Conservation (phyloP, 192 early-diverging fungal species). For the Backusella macrospora region DNA sequence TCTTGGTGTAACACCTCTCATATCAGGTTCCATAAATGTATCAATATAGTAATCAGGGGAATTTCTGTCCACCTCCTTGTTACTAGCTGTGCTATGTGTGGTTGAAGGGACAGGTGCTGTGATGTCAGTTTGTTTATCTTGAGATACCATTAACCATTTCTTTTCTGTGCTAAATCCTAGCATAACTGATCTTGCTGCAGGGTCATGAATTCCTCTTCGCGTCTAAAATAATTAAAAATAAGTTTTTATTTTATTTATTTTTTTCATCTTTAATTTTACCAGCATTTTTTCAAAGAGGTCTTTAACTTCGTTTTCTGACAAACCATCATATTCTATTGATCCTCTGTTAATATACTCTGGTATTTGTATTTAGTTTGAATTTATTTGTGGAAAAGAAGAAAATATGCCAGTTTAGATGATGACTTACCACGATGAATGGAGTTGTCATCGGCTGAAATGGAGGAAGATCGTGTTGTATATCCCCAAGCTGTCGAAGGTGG, state of each 20-base stretch:
- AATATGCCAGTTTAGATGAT: not conserved
- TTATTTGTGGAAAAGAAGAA: not conserved
- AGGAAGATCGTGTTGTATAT: constrained; percentile 17
- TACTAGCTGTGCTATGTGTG: constrained; percentile 19
- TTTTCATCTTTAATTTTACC: constrained; percentile 36
- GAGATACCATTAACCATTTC: constrained; percentile 62
- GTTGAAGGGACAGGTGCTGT: constrained; percentile 22
- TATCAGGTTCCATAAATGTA: constrained; percentile 52
- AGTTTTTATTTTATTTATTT: not conserved
- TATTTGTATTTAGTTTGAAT: not conserved
- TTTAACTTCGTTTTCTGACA: constrained; percentile 54
- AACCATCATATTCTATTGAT: constrained; percentile 20
- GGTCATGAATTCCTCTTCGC: constrained; percentile 54
- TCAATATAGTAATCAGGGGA: constrained; percentile 64
- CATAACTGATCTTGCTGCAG: constrained; percentile 50
- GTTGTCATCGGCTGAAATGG: constrained; percentile 22
- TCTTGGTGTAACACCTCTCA: constrained; percentile 51
- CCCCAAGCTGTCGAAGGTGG: constrained; percentile 15
- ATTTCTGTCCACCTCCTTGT: constrained; percentile 48
- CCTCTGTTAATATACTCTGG: not conserved
- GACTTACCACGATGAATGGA: constrained; percentile 17
- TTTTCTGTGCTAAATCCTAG: constrained; percentile 51
- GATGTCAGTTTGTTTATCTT: constrained; percentile 50
- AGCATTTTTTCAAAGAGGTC: constrained; percentile 59
- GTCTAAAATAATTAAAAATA: constrained; percentile 39